phyloP scores from a whole-genome alignment of 768 basidiomycete genomes.

The Boletus insuetus region DNA sequence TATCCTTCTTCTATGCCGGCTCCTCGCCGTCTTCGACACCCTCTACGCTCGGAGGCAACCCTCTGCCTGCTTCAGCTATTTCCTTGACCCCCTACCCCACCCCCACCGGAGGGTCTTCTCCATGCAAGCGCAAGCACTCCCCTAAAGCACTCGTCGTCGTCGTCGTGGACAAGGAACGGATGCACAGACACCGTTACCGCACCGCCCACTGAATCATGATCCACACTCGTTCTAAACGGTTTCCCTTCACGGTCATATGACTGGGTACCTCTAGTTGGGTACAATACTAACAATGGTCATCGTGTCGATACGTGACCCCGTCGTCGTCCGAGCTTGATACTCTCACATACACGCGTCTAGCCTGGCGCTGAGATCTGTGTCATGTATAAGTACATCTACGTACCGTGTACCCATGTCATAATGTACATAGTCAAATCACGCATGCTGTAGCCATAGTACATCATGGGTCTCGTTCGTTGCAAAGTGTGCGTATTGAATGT shows the following conservation, averaged over 20 bases:
- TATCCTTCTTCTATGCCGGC: background rate
- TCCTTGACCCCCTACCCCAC: background rate
- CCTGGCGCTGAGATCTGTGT: too few relatives aligned
- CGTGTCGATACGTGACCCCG: too few relatives aligned
- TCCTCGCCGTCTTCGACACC: background rate
- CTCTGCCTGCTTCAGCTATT: background rate
- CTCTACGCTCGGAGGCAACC: constrained; percentile 3
- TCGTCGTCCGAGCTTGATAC: too few relatives aligned
- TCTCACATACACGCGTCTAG: too few relatives aligned
- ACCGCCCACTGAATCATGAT: constrained; percentile 7
- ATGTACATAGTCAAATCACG: too few relatives aligned
- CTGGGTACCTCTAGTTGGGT: constrained; percentile 10
- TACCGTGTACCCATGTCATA: too few relatives aligned
- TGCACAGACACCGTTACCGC: constrained; percentile 15
- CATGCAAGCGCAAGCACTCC: constrained; percentile 16
- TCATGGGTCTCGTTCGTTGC: too few relatives aligned
- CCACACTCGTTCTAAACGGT: background rate
- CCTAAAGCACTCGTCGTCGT: background rate
- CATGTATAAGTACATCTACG: too few relatives aligned
- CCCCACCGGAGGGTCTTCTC: constrained; percentile 5
- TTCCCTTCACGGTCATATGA: background rate
- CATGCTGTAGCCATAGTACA: too few relatives aligned
- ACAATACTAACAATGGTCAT: too few relatives aligned
- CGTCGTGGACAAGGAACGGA: constrained; percentile 6
- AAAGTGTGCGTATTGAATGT: too few relatives aligned